Conservation (phyloP, 1,284 basidiomycete species). For the Xerocomus minutiporus region DNA sequence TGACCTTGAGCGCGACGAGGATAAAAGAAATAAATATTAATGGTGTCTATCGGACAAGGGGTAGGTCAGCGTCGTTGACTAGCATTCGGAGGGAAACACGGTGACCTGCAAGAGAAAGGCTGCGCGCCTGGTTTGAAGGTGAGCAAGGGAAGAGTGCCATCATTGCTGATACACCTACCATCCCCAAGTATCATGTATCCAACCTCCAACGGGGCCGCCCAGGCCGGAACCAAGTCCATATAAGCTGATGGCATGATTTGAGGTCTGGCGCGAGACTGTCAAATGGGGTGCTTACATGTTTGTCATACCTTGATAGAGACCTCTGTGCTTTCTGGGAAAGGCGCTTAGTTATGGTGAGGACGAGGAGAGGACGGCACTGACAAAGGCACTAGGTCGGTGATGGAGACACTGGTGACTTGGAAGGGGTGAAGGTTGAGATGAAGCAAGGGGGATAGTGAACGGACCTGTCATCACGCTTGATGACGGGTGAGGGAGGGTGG, state of each 20-base stretch:
- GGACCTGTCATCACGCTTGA: conserved; percentile 76
- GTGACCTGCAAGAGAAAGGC: conserved; percentile 47
- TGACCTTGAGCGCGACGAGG: conserved; percentile 71
- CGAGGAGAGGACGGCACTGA: conserved; percentile 37
- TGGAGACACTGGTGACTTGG: conserved; percentile 69
- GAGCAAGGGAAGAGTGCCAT: conserved; percentile 9
- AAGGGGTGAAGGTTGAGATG: conserved; percentile 18
- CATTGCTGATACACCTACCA: conserved; percentile 51
- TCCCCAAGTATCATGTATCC: conserved; percentile 77
- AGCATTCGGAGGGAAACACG: conserved; percentile 62
- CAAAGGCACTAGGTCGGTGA: conserved; percentile 79
- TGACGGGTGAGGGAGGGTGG: conserved; percentile 1
- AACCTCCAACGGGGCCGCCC: conserved; percentile 88
- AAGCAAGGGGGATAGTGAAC: conserved; percentile 13
- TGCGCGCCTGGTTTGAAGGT: conserved; percentile 26
- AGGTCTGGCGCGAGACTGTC: conserved; percentile 6
- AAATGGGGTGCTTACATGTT: conserved; percentile 58
- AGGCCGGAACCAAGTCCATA: conserved; percentile 75
- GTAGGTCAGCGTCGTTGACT: conserved; percentile 2
- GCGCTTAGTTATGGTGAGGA: not conserved
- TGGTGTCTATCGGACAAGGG: conserved; percentile 54
- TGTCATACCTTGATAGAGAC: conserved; percentile 84
- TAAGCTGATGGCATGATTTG: conserved; percentile 41
- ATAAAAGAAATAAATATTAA: conserved; percentile 65
- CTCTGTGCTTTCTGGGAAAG: conserved; percentile 66